Evolutionary conservation across 768 basidiomycete species (phyloP), one percentile per base, ranked within the genome.

Genomic region (Tulasnella sp.): DNA sequence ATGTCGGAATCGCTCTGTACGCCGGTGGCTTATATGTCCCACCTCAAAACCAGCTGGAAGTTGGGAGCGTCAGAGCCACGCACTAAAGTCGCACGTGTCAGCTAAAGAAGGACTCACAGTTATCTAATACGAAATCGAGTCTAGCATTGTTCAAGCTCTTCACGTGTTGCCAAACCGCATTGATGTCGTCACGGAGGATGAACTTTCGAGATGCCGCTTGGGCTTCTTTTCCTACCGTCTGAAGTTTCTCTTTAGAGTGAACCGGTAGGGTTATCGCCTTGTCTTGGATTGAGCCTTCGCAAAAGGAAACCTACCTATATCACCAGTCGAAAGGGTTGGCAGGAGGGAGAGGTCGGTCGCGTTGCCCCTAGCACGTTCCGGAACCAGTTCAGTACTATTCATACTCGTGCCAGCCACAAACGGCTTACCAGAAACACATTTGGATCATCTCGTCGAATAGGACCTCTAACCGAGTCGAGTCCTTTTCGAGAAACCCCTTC

Each of bases 311-410:
- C 3, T 39, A 77, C 76, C 90, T 24, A 98, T 94, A 82, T 98
- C 95, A 8, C 91, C 89, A 40, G 92, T 90, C 0, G 93, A 91
- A 77, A 98, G 85, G 82, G 96, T 93, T 0, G 96, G 95, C 38
- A 99, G 88, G 18, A 99, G 90, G 0, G 95, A 97, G 5, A 98
- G 88, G 85, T 99, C 97, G 36, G 96, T 98, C 19, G 96, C 96
- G 84, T 98, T 98, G 71, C 97, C 97, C 96, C 95, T 97, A 31
- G 40, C 21, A 18, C 19, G 31, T 27, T 62, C 6, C 21, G 14
- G 2, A 19, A 6, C 6, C 7, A 39, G 3, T 1, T n/a, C 14
- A 34, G 40, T 39, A 40, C 21, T 34, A 56, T 4, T 31, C 62
- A 34, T 46, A 68, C 39, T 14, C 1, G 1, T 6, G 24, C 6